These are phyloP conservation scores for Xerophyta viscosa DNA, from an alignment of 106 monocot species.

Conservation along the genomic window DNA sequence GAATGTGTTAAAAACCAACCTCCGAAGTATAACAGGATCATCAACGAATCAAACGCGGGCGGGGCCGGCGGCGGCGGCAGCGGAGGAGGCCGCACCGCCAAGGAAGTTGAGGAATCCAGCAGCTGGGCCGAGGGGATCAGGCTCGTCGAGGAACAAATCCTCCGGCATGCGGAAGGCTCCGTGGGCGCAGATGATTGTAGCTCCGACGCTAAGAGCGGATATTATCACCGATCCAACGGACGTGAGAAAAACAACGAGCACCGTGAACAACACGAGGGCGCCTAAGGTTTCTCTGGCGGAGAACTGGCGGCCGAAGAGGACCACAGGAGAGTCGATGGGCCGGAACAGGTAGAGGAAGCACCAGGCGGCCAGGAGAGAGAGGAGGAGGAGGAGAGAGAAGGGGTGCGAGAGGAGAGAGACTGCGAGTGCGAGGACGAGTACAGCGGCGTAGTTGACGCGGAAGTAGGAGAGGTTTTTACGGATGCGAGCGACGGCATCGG, in stretches of 20 bases:
- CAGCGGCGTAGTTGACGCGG: constrained; percentile 36
- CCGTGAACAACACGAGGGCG: constrained; percentile 20
- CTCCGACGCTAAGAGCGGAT: constrained; percentile 23
- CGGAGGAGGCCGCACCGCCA: constrained; percentile 24
- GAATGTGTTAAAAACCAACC: too few relatives aligned
- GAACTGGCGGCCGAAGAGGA: constrained; percentile 40
- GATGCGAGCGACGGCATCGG: constrained; percentile 35
- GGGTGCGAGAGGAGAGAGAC: constrained; percentile 46
- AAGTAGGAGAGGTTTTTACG: constrained; percentile 43
- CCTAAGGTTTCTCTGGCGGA: constrained; percentile 31
- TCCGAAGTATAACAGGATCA: too few relatives aligned
- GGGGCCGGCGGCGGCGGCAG: constrained; percentile 3
- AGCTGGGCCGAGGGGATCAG: constrained; percentile 17
- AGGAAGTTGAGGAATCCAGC: constrained; percentile 29
- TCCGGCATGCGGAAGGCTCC: constrained; percentile 38
- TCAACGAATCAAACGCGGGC: constrained; percentile 3
- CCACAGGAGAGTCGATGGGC: constrained; percentile 28
- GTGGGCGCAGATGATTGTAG: constrained; percentile 25
- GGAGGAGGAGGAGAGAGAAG: constrained; percentile 37
- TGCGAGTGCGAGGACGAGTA: constrained; percentile 29
- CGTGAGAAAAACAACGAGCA: constrained; percentile 40
- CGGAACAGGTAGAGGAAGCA: constrained; percentile 48
- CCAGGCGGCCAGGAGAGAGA: constrained; percentile 40
- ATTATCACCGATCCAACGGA: constrained; percentile 41
- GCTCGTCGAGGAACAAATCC: constrained; percentile 43